Conservation (phyloP, 1,284 basidiomycete species). For the Ceratobasidium sp. region DNA sequence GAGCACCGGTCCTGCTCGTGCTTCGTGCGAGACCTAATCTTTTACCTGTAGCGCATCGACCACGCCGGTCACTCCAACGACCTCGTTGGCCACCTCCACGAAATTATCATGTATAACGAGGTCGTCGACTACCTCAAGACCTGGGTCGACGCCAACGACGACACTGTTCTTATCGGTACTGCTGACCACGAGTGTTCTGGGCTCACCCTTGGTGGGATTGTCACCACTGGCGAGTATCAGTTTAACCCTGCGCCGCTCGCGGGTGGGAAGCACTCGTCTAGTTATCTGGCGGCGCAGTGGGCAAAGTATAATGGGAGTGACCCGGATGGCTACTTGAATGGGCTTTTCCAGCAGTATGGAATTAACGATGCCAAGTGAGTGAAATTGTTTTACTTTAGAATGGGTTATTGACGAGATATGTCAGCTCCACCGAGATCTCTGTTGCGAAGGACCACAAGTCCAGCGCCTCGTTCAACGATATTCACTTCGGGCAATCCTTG, state of each 20-base stretch:
- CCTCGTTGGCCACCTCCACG: conserved; percentile 51
- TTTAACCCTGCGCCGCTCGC: conserved; percentile 50
- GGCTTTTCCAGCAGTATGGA: conserved; percentile 45
- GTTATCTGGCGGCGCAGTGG: conserved; percentile 48
- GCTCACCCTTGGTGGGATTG: conserved; percentile 48
- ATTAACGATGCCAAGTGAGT: conserved; percentile 49
- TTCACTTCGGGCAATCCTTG: conserved; percentile 45
- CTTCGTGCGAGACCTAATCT: background rate
- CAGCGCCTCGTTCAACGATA: conserved; percentile 40
- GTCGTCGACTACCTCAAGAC: conserved; percentile 51
- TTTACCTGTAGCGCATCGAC: conserved; percentile 47
- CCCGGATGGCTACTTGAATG: conserved; percentile 39
- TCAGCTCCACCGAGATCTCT: conserved; percentile 40
- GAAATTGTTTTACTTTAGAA: background rate
- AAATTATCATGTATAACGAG: conserved; percentile 48
- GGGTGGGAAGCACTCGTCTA: conserved; percentile 50
- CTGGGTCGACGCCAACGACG: conserved; percentile 49
- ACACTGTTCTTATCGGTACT: conserved; percentile 50
- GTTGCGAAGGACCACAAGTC: conserved; percentile 44
- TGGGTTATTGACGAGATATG: background rate
- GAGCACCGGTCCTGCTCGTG: background rate
- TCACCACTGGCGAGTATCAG: conserved; percentile 38
- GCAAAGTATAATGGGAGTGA: conserved; percentile 46
- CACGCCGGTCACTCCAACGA: conserved; percentile 53
- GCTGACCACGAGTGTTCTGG: conserved; percentile 52